A percentile compares a stretch with the other conserved stretches of the same genome.
Conservation (phyloP, 1,284 basidiomycete genomes). For the Ceratobasidium theobromae region DNA sequence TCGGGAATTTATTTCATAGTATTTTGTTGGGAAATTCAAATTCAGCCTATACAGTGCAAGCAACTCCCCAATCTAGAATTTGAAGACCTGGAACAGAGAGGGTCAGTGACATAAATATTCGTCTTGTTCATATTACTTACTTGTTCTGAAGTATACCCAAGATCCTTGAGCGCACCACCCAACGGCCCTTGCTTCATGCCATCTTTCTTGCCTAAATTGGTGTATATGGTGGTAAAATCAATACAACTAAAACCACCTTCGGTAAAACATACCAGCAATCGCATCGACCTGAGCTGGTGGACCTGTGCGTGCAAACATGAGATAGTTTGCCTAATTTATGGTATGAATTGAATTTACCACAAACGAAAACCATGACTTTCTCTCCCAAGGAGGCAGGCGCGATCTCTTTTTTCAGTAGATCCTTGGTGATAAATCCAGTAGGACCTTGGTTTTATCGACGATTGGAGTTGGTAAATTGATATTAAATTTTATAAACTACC, state of each 20-base stretch:
- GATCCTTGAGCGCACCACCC: constrained; percentile 80
- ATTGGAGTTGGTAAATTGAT: neutral
- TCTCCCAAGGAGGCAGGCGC: constrained; percentile 66
- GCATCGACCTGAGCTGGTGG: constrained; percentile 85
- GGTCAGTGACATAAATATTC: neutral
- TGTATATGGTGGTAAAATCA: neutral
- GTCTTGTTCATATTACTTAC: constrained; percentile 47
- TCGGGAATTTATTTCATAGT: too few relatives aligned
- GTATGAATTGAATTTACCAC: constrained; percentile 54
- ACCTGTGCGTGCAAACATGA: constrained; percentile 47
- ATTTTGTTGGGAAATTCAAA: neutral
- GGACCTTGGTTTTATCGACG: too few relatives aligned
- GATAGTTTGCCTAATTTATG: neutral
- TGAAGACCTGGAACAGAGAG: constrained; percentile 31
- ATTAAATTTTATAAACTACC: neutral
- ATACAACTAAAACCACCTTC: neutral
- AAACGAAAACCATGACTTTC: constrained; percentile 88
- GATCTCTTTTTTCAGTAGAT: constrained; percentile 73
- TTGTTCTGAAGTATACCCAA: constrained; percentile 84
- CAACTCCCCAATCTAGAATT: constrained; percentile 27
- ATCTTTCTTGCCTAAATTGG: constrained; percentile 58
- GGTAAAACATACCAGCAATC: constrained; percentile 54
- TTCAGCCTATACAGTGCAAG: neutral
- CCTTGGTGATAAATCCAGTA: constrained; percentile 70
- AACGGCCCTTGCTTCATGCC: constrained; percentile 82